These are phyloP conservation scores for Populus hybrid DNA, from an alignment of 441 rosid genomes.

Conservation along the genomic window DNA sequence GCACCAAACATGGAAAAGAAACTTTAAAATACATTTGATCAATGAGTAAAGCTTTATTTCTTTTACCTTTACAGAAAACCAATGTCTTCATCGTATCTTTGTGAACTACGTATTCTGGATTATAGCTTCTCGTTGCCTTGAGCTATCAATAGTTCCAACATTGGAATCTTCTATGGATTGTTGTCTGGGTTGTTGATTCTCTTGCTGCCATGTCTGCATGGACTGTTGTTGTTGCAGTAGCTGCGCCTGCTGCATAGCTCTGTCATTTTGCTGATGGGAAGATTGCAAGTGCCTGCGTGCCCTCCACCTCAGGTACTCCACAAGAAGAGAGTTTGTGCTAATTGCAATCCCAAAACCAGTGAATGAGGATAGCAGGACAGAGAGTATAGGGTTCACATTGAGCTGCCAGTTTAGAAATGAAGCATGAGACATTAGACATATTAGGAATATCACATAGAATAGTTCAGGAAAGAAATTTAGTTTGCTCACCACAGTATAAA, in stretches of 20 bases:
- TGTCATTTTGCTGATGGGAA: slow-evolving; percentile 16
- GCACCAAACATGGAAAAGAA: neutral
- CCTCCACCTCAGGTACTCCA: slow-evolving; percentile 40
- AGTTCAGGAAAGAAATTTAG: neutral
- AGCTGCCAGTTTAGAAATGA: slow-evolving; percentile 37
- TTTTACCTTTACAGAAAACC: neutral
- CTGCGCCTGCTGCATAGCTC: slow-evolving; percentile 28
- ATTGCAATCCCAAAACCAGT: slow-evolving; percentile 67
- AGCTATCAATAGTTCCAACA: slow-evolving; percentile 12
- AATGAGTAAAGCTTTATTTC: neutral
- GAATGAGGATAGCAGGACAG: slow-evolving; percentile 64
- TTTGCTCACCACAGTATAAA: slow-evolving; percentile 58
- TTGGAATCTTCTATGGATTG: slow-evolving; percentile 15
- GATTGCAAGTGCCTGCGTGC: slow-evolving; percentile 17
- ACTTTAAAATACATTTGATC: neutral
- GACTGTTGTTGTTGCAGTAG: slow-evolving; percentile 18
- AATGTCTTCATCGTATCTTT: neutral
- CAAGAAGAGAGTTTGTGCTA: slow-evolving; percentile 48
- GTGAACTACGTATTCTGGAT: slow-evolving; percentile 1
- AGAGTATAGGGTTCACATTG: slow-evolving; percentile 54
- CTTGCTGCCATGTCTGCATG: slow-evolving; percentile 1
- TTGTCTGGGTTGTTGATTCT: slow-evolving; percentile 14
- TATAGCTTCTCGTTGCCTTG: slow-evolving; percentile 12
- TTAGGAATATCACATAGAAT: neutral
- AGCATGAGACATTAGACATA: neutral